Evolutionary conservation across 139 green algal genomes (phyloP), one percentile per base, ranked within the genome.

Genomic region (Closterium sp.): DNA sequence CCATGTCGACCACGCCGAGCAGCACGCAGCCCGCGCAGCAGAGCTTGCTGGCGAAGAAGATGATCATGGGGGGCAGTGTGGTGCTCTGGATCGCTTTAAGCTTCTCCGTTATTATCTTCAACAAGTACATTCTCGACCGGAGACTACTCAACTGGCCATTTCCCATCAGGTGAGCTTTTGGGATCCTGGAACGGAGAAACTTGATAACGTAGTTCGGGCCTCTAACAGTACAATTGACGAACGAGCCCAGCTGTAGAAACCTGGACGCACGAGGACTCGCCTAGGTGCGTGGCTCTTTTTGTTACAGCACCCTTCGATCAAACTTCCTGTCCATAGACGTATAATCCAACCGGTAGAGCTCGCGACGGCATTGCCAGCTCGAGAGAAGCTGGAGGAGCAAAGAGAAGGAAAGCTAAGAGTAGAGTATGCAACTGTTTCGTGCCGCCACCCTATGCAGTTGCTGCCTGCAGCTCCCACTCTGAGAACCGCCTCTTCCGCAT

Each of bases 61-160:
- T 84, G 25, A 12, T 84, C 25, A n/a, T 84, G 69, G 23, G 25
- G 25, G 23, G 3, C 5, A 33, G 28, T 7, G 69, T 84, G 69
- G 25, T 84, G 69, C 69, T 92, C 32, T 92, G 89, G 89, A 92
- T 92, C 31, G 32, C 21, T 25, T 32, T 92, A n/a, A 92, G 89
- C 38, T 92, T 28, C 84, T 43, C 89, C 33, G 89, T 92, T 32
- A 92, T 92, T 32, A 33, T 92, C n/a, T 92, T 86, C 84, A 92
- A 92, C 38, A 92, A 93, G 33, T 93, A 90, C 85, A 93, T 93
- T 34, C 90, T 93, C 32, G 86, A 90, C 87, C 10, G 86, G 3
- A 87, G 93, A 83, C n/a, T 93, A 4, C 94, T 91, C 19, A 94
- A 95, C 34, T 98, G 97, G 89, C 95, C 95, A 2, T 98, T 96